A percentile compares a stretch with the other conserved stretches of the same genome.
Conservation (phyloP, 108 stramenopile species). For the Nannochloropsis oceanica region DNA sequence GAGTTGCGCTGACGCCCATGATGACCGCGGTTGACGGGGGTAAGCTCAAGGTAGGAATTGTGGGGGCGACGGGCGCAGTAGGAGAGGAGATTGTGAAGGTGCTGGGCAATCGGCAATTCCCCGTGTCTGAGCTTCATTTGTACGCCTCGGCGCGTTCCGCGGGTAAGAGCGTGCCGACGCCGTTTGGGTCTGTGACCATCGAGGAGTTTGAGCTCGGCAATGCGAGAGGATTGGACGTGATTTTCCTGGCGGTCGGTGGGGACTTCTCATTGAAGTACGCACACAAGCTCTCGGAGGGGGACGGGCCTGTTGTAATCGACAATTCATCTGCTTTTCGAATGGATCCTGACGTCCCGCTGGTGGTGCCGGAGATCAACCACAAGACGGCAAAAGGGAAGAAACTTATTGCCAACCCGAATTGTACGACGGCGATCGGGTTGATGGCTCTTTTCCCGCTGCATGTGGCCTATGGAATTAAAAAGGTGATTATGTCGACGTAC, state of each 20-base stretch:
- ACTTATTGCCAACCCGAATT: slow-evolving; percentile 96
- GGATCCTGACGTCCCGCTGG: slow-evolving; percentile 69
- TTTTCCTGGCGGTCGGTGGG: slow-evolving; percentile 37
- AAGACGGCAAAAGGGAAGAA: slow-evolving; percentile 70
- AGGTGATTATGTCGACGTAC: slow-evolving; percentile 85
- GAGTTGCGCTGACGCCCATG: background rate
- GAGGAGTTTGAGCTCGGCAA: slow-evolving; percentile 41
- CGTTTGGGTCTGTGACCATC: slow-evolving; percentile 62
- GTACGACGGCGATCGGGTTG: slow-evolving; percentile 94
- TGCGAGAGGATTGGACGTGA: slow-evolving; percentile 31
- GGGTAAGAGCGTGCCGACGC: slow-evolving; percentile 56
- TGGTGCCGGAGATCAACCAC: slow-evolving; percentile 91
- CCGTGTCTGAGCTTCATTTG: background rate
- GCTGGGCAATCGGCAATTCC: slow-evolving; percentile 38
- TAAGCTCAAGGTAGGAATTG: slow-evolving; percentile 58
- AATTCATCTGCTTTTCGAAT: slow-evolving; percentile 83
- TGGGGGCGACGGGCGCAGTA: slow-evolving; percentile 92
- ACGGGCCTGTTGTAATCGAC: slow-evolving; percentile 40
- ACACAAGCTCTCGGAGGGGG: slow-evolving; percentile 10
- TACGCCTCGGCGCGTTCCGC: slow-evolving; percentile 49
- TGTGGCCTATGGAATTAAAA: slow-evolving; percentile 68
- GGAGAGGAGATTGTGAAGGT: slow-evolving; percentile 80
- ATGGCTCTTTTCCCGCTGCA: slow-evolving; percentile 93
- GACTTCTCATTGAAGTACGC: slow-evolving; percentile 35
- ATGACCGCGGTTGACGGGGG: background rate